Evolutionary conservation across 129 eudicot species (phyloP).

Genomic region (Tagetes erecta): DNA sequence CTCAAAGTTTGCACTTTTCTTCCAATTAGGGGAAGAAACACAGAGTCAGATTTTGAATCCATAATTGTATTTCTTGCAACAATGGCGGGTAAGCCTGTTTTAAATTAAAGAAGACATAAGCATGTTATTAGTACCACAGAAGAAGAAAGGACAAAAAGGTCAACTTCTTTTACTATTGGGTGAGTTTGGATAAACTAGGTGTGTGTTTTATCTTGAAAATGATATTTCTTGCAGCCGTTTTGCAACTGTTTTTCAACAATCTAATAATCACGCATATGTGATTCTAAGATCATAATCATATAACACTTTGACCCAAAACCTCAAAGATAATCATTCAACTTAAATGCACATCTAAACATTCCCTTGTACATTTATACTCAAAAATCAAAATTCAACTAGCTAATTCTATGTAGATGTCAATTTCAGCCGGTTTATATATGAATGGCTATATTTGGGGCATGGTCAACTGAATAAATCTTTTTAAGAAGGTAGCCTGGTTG

Average conservation of each 20-base stretch:
- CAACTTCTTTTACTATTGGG: not conserved
- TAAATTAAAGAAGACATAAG: not conserved
- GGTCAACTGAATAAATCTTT: not conserved
- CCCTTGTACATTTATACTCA: not conserved
- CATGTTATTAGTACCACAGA: constrained; percentile 1
- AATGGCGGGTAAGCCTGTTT: constrained; percentile 86
- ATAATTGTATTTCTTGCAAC: constrained; percentile 87
- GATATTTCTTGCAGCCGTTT: not conserved
- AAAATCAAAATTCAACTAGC: not conserved
- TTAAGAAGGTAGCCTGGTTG: not conserved
- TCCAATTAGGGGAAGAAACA: constrained; percentile 82
- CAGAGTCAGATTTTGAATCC: constrained; percentile 71
- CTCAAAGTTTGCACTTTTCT: constrained; percentile 64
- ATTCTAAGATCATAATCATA: not conserved
- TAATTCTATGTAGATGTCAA: not conserved
- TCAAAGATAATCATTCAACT: not conserved
- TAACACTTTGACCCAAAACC: not conserved
- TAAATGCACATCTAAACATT: not conserved
- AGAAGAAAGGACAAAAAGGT: not conserved
- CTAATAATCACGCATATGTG: not conserved
- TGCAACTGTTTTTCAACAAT: not conserved
- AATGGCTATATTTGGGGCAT: not conserved
- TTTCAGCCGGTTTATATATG: not conserved
- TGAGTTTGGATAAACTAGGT: not conserved
- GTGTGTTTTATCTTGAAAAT: not conserved